These are phyloP conservation scores for Delonix regia DNA, from an alignment of 306 rosid species.

Conservation along the genomic window DNA sequence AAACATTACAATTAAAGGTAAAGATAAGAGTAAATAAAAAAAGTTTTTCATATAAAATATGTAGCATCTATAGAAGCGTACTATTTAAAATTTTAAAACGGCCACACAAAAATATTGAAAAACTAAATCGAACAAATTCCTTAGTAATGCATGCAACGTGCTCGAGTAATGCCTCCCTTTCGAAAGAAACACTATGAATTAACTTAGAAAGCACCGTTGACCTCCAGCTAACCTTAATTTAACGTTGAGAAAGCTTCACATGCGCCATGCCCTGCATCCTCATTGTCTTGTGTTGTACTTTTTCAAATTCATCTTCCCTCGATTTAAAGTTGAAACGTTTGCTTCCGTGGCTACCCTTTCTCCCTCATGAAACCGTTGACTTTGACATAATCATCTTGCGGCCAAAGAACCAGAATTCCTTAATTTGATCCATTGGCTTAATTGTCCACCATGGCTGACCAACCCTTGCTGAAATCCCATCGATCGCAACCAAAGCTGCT, in stretches of 20 bases:
- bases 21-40: not conserved
- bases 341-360: constrained; percentile 14
- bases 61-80: not conserved
- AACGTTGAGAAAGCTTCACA: constrained; percentile 50
- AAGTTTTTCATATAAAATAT: not conserved
- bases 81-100: not conserved
- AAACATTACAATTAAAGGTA: not conserved
- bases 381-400: constrained; percentile 34
- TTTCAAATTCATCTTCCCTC: constrained; percentile 49
- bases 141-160: constrained; percentile 59
- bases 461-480: constrained; percentile 24
- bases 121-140: constrained; percentile 1
- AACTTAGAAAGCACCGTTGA: constrained; percentile 48
- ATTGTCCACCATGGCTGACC: constrained; percentile 36
- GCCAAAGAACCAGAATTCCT: constrained; percentile 38
- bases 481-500: constrained; percentile 13
- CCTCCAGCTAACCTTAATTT: constrained; percentile 44
- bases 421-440: constrained; percentile 26
- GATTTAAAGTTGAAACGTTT: constrained; percentile 37
- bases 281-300: constrained; percentile 41
- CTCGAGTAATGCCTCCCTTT: constrained; percentile 12
- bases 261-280: constrained; percentile 32
- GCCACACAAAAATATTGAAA: constrained; percentile 14
- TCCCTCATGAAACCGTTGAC: constrained; percentile 58
- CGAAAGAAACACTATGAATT: constrained; percentile 24